These are phyloP conservation scores for Fusarium paranaense DNA, from an alignment of 2,329 filamentous ascomycete species.

Conservation along the genomic window DNA sequence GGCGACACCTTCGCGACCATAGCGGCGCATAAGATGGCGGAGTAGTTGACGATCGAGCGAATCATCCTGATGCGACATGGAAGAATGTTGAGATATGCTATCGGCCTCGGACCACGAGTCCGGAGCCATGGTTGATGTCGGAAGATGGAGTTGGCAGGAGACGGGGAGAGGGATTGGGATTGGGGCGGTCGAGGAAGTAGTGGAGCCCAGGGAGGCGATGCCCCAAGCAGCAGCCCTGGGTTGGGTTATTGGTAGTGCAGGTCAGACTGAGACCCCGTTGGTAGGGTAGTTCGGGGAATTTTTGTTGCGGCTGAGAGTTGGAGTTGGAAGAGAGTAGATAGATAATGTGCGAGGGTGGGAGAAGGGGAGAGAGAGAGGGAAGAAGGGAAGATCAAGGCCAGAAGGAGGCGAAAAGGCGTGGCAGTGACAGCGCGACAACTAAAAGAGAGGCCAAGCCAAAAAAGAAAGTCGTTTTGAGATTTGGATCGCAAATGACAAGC, in stretches of 20 bases:
- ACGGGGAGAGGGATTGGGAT: constrained; percentile 19
- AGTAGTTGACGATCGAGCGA: constrained; percentile 51
- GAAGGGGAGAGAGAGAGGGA: constrained; percentile 1
- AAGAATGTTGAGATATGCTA: constrained; percentile 45
- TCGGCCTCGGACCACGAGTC: constrained; percentile 49
- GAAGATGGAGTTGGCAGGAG: constrained; percentile 7
- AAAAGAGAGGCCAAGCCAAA: constrained; percentile 25
- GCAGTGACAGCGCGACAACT: background rate
- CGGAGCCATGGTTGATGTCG: constrained; percentile 41
- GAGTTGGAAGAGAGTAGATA: background rate
- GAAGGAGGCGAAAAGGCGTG: background rate
- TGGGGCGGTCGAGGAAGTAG: constrained; percentile 30
- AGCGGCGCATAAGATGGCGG: constrained; percentile 50
- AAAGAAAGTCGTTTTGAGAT: constrained; percentile 31
- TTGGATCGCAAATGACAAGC: constrained; percentile 30
- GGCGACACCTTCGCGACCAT: constrained; percentile 48
- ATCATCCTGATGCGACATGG: constrained; percentile 42
- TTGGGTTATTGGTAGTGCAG: constrained; percentile 20
- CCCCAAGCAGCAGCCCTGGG: constrained; percentile 41
- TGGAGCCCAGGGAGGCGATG: constrained; percentile 37
- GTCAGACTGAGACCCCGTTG: background rate
- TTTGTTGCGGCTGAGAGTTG: constrained; percentile 5
- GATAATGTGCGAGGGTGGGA: constrained; percentile 7
- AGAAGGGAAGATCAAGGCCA: background rate
- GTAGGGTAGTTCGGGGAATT: background rate